Evolutionary conservation across 2,329 filamentous ascomycete species (phyloP).

Genomic region (Xylaria sp.): DNA sequence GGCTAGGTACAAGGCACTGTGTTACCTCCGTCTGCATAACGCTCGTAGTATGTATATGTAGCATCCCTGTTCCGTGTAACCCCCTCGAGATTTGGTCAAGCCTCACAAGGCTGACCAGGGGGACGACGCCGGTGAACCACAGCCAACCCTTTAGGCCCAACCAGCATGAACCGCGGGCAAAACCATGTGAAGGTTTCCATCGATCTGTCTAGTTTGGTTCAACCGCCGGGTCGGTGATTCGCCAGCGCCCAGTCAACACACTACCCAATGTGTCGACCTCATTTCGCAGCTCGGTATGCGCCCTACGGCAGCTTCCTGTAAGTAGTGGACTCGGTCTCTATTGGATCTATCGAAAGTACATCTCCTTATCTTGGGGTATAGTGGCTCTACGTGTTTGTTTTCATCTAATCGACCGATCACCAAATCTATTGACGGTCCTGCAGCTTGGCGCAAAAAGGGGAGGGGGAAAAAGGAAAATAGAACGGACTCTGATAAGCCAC

Average conservation of each 20-base stretch:
- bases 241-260: background rate
- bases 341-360: constrained; percentile 16
- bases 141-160: constrained; percentile 13
- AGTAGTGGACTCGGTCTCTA: constrained; percentile 16
- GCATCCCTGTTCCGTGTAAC: constrained; percentile 9
- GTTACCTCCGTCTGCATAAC: background rate
- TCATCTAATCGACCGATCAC: constrained; percentile 23
- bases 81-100: constrained; percentile 27
- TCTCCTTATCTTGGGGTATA: constrained; percentile 22
- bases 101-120: constrained; percentile 26
- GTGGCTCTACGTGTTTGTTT: constrained; percentile 18
- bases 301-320: too few relatives aligned
- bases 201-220: constrained; percentile 15
- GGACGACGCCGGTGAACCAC: constrained; percentile 15
- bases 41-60: background rate
- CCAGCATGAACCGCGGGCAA: constrained; percentile 13
- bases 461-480: constrained; percentile 1
- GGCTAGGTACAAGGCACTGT: background rate
- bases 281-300: background rate
- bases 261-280: background rate
- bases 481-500: constrained; percentile 13
- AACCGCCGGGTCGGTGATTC: constrained; percentile 16
- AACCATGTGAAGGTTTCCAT: constrained; percentile 17
- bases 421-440: constrained; percentile 22
- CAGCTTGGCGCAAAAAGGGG: constrained; percentile 9